These are phyloP conservation scores for Takakia lepidozioides DNA, from an alignment of 225 moss, liverwort and hornwort species.

Conservation along the genomic window DNA sequence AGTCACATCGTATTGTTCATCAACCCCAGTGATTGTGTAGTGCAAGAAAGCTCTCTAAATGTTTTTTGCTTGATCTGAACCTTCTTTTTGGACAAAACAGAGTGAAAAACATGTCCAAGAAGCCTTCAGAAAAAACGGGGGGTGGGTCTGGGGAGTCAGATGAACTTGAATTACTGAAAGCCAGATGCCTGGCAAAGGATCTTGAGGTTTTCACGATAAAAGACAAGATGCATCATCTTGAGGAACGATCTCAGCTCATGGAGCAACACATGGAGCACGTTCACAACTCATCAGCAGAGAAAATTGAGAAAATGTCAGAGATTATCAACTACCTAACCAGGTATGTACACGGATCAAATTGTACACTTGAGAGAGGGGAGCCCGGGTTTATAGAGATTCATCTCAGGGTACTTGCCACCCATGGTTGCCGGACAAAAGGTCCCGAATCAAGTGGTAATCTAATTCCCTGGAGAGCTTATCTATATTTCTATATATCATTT, in stretches of 20 bases:
- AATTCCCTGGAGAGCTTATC: too few relatives aligned
- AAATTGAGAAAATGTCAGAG: constrained; percentile 26
- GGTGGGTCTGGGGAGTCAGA: constrained; percentile 11
- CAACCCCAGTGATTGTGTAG: too few relatives aligned
- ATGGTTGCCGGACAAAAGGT: not conserved
- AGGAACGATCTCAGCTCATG: constrained; percentile 28
- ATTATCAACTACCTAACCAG: constrained; percentile 28
- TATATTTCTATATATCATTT: too few relatives aligned
- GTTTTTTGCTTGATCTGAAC: not conserved
- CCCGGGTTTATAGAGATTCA: too few relatives aligned
- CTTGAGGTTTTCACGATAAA: constrained; percentile 27
- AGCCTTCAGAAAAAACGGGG: constrained; percentile 8
- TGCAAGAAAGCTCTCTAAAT: too few relatives aligned
- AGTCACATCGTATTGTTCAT: too few relatives aligned
- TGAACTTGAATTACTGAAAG: constrained; percentile 17
- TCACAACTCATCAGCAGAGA: constrained; percentile 16
- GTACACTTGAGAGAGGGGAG: too few relatives aligned
- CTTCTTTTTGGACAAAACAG: not conserved
- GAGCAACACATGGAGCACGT: constrained; percentile 30
- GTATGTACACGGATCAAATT: constrained; percentile 17
- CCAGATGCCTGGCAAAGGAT: constrained; percentile 26
- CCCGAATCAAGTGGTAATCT: not conserved
- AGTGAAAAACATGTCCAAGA: constrained; percentile 25
- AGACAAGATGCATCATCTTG: constrained; percentile 17
- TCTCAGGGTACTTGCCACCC: too few relatives aligned